These are phyloP conservation scores for Physcomitrium patens DNA, from an alignment of 225 moss, liverwort and hornwort species.

Conservation along the genomic window DNA sequence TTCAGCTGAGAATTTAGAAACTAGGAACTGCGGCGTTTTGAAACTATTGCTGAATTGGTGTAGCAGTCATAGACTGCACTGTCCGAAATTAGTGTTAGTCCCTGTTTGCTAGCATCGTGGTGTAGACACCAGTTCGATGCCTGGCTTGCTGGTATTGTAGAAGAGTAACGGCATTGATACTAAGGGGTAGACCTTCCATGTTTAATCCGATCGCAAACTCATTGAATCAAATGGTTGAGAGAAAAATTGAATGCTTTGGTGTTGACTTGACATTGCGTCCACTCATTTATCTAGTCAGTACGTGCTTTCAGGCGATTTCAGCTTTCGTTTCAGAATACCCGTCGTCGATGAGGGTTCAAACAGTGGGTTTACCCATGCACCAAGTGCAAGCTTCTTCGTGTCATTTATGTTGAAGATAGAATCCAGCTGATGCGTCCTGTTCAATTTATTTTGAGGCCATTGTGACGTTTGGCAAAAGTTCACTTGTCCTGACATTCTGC, in stretches of 20 bases:
- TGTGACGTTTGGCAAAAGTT: background rate
- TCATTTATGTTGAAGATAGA: background rate
- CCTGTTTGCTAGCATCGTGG: slow-evolving; percentile 5
- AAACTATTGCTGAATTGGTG: background rate
- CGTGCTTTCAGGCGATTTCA: background rate
- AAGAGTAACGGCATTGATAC: background rate
- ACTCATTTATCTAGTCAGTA: background rate
- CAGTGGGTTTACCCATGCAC: too few relatives aligned
- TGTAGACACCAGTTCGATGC: background rate
- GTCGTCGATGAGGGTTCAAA: too few relatives aligned
- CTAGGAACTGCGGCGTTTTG: background rate
- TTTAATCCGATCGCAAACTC: background rate
- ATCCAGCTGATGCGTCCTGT: background rate
- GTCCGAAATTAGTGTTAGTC: background rate
- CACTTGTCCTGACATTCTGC: background rate
- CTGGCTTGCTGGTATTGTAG: background rate
- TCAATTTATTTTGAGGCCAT: background rate
- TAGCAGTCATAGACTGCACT: background rate
- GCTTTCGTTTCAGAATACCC: too few relatives aligned
- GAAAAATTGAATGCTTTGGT: background rate
- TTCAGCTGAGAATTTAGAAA: background rate
- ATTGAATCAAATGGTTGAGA: background rate
- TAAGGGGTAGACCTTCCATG: background rate
- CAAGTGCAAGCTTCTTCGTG: background rate
- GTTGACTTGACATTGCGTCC: background rate